phyloP scores from a whole-genome alignment of 495 filamentous ascomycete species.

The Penicillium subrubescens region DNA sequence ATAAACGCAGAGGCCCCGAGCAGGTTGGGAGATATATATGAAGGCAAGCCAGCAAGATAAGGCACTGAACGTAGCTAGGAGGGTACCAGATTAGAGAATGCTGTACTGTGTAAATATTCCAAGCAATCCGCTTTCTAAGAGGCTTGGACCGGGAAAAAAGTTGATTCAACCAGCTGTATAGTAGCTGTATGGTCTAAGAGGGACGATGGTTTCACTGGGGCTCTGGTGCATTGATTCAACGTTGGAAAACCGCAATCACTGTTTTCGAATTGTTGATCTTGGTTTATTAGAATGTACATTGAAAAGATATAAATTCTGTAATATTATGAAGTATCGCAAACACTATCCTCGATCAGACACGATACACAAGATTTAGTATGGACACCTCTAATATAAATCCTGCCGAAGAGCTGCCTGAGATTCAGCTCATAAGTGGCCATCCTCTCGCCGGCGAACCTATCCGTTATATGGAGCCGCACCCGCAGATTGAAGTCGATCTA shows the following conservation, averaged over 20 bases:
- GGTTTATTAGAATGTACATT: background rate
- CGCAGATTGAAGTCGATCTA: background rate
- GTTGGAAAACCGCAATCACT: background rate
- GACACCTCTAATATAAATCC: background rate
- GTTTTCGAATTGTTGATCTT: background rate
- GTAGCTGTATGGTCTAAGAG: background rate
- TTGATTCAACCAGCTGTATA: background rate
- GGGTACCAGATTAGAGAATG: background rate
- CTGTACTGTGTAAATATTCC: background rate
- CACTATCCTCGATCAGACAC: background rate
- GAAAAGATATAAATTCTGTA: background rate
- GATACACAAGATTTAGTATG: background rate
- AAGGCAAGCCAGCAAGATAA: background rate
- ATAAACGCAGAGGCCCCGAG: background rate
- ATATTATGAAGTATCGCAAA: background rate
- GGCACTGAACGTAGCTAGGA: background rate
- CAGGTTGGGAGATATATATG: background rate
- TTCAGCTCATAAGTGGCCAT: background rate
- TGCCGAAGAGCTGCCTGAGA: background rate
- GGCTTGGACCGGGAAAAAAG: background rate
- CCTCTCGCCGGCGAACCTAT: background rate
- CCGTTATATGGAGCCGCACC: background rate
- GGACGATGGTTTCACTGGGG: background rate
- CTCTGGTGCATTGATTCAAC: background rate
- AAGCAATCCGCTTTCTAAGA: background rate